Percentiles rank a stretch among this genome's conserved stretches.
Conservation (phyloP, 2,329 filamentous ascomycete species). For the Exophiala sideris region DNA sequence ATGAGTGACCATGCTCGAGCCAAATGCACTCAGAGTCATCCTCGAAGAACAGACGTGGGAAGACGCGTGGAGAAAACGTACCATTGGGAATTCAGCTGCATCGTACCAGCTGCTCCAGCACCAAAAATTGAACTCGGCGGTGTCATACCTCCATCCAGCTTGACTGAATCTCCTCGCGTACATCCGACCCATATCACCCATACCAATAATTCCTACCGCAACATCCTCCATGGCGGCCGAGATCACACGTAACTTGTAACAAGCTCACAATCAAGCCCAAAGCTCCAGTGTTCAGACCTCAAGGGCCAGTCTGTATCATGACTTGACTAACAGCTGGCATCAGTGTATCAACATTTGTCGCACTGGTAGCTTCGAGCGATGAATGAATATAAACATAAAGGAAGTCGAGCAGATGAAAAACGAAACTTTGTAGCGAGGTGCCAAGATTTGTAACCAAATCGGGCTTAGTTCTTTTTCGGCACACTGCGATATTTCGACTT, state of each 20-base stretch:
- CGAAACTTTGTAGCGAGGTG: too few relatives aligned
- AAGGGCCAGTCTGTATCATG: too few relatives aligned
- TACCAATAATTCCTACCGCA: slow-evolving; percentile 90
- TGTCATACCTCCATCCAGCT: slow-evolving; percentile 87
- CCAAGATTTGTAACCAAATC: too few relatives aligned
- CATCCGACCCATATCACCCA: slow-evolving; percentile 99
- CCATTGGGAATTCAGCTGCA: slow-evolving; percentile 30
- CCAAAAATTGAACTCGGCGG: slow-evolving; percentile 1
- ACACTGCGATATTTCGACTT: too few relatives aligned
- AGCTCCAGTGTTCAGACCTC: too few relatives aligned
- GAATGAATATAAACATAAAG: too few relatives aligned
- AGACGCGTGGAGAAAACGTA: slow-evolving; percentile 31
- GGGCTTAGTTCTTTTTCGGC: too few relatives aligned
- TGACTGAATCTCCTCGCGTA: slow-evolving; percentile 84
- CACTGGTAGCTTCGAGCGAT: too few relatives aligned
- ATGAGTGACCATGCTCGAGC: slow-evolving; percentile 85
- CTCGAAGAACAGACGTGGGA: slow-evolving; percentile 46
- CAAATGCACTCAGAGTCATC: slow-evolving; percentile 99
- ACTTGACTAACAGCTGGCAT: too few relatives aligned
- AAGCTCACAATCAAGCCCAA: neutral
- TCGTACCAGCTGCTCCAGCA: neutral
- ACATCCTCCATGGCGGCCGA: slow-evolving; percentile 58
- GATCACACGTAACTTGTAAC: neutral
- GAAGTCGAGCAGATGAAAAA: too few relatives aligned
- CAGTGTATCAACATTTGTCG: too few relatives aligned